These are phyloP conservation scores for Fusarium odoratissimum DNA, from an alignment of 2,329 filamentous ascomycete genomes.

Conservation along the genomic window DNA sequence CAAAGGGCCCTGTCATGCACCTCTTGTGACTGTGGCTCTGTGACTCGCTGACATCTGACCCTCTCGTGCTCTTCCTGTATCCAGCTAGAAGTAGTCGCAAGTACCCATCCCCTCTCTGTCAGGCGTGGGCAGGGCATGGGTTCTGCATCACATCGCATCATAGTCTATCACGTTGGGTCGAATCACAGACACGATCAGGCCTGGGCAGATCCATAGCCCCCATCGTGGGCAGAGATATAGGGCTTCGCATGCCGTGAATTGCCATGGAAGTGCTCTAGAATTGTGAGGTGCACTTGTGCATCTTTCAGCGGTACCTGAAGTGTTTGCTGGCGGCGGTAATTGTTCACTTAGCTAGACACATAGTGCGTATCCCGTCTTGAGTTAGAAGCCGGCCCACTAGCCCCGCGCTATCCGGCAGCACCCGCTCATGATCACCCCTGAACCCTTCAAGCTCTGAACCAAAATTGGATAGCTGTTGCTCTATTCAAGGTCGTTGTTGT, in stretches of 20 bases:
- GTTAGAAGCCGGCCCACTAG: conserved; percentile 33
- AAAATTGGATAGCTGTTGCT: conserved; percentile 10
- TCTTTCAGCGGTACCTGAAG: conserved; percentile 13
- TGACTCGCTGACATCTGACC: conserved; percentile 41
- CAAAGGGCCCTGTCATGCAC: conserved; percentile 14
- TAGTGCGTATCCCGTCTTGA: conserved; percentile 7
- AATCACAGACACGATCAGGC: conserved; percentile 2
- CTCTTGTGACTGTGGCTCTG: conserved; percentile 41
- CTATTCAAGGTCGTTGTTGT: background rate
- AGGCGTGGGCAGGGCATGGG: conserved; percentile 21
- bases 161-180: conserved; percentile 21
- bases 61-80: conserved; percentile 20
- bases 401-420: conserved; percentile 43
- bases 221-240: conserved; percentile 1
- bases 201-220: background rate
- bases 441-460: conserved; percentile 34
- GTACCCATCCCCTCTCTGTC: conserved; percentile 6
- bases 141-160: conserved; percentile 29
- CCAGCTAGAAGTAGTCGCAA: conserved; percentile 14
- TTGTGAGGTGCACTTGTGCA: conserved; percentile 21
- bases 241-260: background rate
- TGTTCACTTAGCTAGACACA: conserved; percentile 7
- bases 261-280: conserved; percentile 17
- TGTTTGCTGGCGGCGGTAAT: conserved; percentile 5
- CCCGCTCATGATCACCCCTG: conserved; percentile 37